A percentile compares a stretch with the other conserved stretches of the same genome.
These are phyloP conservation scores for Globisporangium nodosum DNA, from an alignment of 352 stramenopile species.

Conservation along the genomic window DNA sequence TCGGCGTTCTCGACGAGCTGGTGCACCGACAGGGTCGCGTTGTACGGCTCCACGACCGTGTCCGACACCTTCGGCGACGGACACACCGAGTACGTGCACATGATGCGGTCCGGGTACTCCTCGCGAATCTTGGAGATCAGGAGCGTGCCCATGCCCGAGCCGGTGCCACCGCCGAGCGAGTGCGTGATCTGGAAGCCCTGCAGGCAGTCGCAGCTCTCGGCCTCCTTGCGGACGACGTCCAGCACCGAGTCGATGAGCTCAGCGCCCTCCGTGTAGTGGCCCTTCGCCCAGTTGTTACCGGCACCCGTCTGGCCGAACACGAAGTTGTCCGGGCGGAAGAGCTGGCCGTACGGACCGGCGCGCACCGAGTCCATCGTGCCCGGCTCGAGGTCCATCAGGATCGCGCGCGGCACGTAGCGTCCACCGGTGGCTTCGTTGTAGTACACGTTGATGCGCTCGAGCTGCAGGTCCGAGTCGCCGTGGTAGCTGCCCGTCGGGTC, in stretches of 20 bases:
- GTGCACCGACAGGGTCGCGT: constrained; percentile 98
- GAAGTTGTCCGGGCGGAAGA: constrained; percentile 99
- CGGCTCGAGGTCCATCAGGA: constrained; percentile 98
- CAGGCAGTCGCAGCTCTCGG: constrained; percentile 97
- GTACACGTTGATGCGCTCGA: constrained; percentile 99
- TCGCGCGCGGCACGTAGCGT: constrained; percentile 96
- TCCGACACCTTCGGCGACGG: constrained; percentile 98
- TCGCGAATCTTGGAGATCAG: constrained; percentile 98
- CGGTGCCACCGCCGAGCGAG: constrained; percentile 98
- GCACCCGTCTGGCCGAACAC: constrained; percentile 98
- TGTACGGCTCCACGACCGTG: constrained; percentile 99
- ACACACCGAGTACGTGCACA: constrained; percentile 99
- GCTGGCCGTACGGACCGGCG: constrained; percentile 92
- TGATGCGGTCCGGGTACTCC: constrained; percentile 98
- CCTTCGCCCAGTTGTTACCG: constrained; percentile 99
- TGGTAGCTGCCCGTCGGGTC: constrained; percentile 90
- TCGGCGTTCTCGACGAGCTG: constrained; percentile 99
- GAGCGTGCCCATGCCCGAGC: constrained; percentile 98
- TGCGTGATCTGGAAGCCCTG: constrained; percentile 99
- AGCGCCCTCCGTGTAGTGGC: constrained; percentile 98
- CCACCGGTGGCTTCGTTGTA: constrained; percentile 98
- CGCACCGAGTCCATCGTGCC: constrained; percentile 99
- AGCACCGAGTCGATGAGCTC: constrained; percentile 98
- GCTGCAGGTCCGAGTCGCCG: constrained; percentile 95
- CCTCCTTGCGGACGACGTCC: constrained; percentile 98